A percentile compares a stretch with the other conserved stretches of the same genome.
Evolutionary conservation across 495 filamentous ascomycete species (phyloP).

Genomic region (Trichocladium uniseriatum): DNA sequence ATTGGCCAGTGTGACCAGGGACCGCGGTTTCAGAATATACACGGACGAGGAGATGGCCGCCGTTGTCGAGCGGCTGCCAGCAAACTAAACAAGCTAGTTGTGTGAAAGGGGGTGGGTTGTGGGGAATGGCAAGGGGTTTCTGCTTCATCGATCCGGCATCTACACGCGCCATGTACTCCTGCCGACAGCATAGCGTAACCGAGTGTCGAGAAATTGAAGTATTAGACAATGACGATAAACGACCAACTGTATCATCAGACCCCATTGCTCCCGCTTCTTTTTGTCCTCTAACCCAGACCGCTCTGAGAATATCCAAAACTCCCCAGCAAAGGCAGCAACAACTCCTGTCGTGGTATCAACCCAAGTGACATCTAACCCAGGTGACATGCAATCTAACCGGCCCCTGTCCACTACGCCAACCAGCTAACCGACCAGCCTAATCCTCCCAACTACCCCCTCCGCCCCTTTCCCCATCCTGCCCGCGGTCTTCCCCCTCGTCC

Average conservation of each 20-base stretch:
- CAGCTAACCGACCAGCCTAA: background rate
- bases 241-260: too few species aligned
- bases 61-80: constrained; percentile 66
- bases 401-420: background rate
- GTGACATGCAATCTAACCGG: too few species aligned
- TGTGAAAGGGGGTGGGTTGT: background rate
- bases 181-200: too few species aligned
- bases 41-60: constrained; percentile 90
- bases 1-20: constrained; percentile 93
- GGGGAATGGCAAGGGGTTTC: background rate
- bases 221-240: background rate
- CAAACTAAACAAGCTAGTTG: constrained; percentile 33
- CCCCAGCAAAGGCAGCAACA: background rate
- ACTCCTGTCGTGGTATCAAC: background rate
- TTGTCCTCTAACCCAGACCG: too few species aligned
- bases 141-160: background rate
- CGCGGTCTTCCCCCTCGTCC: constrained; percentile 13
- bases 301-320: too few species aligned
- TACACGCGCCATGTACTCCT: too few species aligned
- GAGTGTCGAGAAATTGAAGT: too few species aligned
- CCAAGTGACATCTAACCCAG: background rate
- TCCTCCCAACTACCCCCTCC: background rate
- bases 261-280: too few species aligned
- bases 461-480: constrained; percentile 11
- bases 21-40: constrained; percentile 96